Evolutionary conservation across 164 flowering plant genomes (phyloP), one percentile per base, ranked within the genome.

Genomic region (Taxillus chinensis): DNA sequence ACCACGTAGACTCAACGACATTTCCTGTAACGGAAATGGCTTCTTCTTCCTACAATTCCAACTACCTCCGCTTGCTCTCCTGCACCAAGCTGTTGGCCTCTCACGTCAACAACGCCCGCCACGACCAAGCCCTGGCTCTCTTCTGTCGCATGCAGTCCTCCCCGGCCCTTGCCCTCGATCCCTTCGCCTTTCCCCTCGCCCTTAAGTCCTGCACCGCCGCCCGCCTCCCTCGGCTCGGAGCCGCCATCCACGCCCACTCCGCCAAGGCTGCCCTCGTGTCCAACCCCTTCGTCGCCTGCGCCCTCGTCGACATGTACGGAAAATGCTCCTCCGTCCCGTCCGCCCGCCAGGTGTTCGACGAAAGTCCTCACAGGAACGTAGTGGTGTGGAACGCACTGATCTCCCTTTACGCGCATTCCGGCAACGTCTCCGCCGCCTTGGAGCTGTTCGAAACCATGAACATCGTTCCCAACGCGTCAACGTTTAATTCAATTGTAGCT

Each of bases 351-450:
- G 12, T 85, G 83, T 85, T 87, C 66, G 87, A 87, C 17, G 89
- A 83, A 83, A 76, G 73, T 69, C 73, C 80, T 46, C 63, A 74
- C 7, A 55, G 83, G 63, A 84, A 80, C 57, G 83, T 68, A 0
- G 85, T 87, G 15, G 78, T 79, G 12, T 87, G 87, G 86, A 87
- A 83, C 60, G 74, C 85, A 0, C 77, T 87, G 78, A 75, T 87
- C 14, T 84, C 87, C 0, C 55, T 76, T 3, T 82, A 84, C 52
- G 55, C 70, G 9, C 78, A 58, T 39, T 67, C 64, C 13, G 48
- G 55, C 2, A 40, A 70, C 38, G 62, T 82, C 2, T 5, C 56
- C 11, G 49, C 57, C 16, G 93, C 82, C 7, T 61, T 83, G 63
- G 43, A 63, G 37, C 40, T 87, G 76, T 84, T 84, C 52, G 74